Base-by-base conservation (phyloP, 306 rosid species). In the Pueraria montana region DNA sequence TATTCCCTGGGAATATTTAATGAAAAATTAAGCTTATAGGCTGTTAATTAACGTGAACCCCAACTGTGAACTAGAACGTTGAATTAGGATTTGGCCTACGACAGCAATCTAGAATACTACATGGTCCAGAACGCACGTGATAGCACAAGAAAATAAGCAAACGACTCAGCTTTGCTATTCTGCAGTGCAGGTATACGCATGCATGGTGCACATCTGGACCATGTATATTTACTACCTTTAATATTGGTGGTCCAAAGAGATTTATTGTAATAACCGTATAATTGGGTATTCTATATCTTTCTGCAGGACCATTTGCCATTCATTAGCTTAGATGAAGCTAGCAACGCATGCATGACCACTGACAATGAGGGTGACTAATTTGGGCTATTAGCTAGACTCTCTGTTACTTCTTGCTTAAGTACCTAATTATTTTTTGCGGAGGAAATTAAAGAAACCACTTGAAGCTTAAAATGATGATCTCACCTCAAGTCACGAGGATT, bases 41-140 rank as follows among this genome's bases (percentile, higher is more conserved):
- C n/a, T n/a, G n/a, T n/a, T n/a, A n/a, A n/a, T n/a, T n/a, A n/a
- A n/a, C n/a, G n/a, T n/a, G n/a, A n/a, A n/a, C n/a, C n/a, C n/a
- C 50, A 56, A 79, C 45, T 34, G 38, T 85, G 27, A 85, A 64
- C 87, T 20, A 43, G 3, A 46, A 74, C 76, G 40, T 55, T 46
- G 78, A 72, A n/a, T n/a, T n/a, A 68, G 79, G 62, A 66, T 2
- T 73, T 80, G 76, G 18, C 55, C 53, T 26, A 34, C 36, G 34
- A 77, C 61, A 27, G 46, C 32, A 52, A 16, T 43, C 23, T 23
- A 13, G 20, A 55, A 48, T 49, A 48, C 43, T 49, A 82, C 8
- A 36, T 88, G 92, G 96, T 87, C 96, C 92, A 90, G 56, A 86
- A 59, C 5, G 67, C 92, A 88, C 89, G 89, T 90, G 96, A 87